Percentiles rank a stretch among this genome's conserved stretches.
Conservation (phyloP, 495 filamentous ascomycete species). For the Aspergillus affinis region DNA sequence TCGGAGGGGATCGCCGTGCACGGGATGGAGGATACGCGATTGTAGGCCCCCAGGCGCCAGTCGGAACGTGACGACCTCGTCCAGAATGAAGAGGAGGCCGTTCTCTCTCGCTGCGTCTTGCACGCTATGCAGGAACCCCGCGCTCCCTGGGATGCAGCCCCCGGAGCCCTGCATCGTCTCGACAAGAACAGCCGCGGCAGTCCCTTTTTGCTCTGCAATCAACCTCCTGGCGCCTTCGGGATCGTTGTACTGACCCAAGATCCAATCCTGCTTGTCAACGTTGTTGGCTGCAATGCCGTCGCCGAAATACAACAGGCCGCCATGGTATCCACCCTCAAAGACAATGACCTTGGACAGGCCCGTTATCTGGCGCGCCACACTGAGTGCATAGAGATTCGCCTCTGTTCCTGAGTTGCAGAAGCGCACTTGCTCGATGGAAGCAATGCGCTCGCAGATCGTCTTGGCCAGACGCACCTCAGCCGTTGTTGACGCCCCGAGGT, state of each 20-base stretch:
- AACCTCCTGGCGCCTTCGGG: slow-evolving; percentile 11
- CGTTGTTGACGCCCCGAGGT: slow-evolving; percentile 4
- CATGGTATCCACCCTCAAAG: slow-evolving; percentile 56
- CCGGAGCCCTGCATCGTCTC: slow-evolving; percentile 60
- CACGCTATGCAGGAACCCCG: slow-evolving; percentile 45
- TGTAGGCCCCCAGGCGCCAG: slow-evolving; percentile 49
- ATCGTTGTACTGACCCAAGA: slow-evolving; percentile 51
- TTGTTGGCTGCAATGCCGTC: slow-evolving; percentile 18
- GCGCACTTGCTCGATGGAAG: slow-evolving; percentile 39
- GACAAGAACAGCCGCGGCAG: slow-evolving; percentile 55
- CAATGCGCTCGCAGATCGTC: slow-evolving; percentile 19
- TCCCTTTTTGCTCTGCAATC: slow-evolving; percentile 16
- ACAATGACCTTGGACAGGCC: slow-evolving; percentile 43
- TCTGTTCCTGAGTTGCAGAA: slow-evolving; percentile 57
- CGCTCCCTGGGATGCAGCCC: slow-evolving; percentile 45
- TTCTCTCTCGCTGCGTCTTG: slow-evolving; percentile 32
- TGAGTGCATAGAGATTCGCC: slow-evolving; percentile 50
- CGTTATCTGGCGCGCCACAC: slow-evolving; percentile 29
- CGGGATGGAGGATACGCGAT: slow-evolving; percentile 18
- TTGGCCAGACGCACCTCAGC: slow-evolving; percentile 18
- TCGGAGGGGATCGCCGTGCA: slow-evolving; percentile 24
- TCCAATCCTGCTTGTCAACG: slow-evolving; percentile 31
- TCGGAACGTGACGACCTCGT: slow-evolving; percentile 66
- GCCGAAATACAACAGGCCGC: slow-evolving; percentile 28
- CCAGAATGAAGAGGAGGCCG: slow-evolving; percentile 56